Base-by-base conservation (phyloP, 192 early-diverging fungal genomes). In the Backusella tarrabulga region DNA sequence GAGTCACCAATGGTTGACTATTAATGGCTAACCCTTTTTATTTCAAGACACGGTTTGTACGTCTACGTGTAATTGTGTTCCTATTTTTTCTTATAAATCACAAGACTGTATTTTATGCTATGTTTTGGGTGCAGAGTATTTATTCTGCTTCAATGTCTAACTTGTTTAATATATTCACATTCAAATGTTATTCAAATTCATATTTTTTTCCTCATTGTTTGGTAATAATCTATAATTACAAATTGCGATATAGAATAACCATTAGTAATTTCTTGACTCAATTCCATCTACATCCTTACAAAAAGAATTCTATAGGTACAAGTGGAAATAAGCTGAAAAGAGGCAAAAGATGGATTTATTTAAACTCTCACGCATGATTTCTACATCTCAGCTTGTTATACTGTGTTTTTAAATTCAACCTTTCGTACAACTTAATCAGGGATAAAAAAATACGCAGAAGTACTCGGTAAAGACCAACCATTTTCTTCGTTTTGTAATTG, bases 331-430 rank as follows among this genome's bases (percentile, higher is more conserved):
- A 8, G 8, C 54, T 56, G 54, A 56, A 4, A 17, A 17, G 15
- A 15, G 15, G n/a, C n/a, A 56, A 56, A 21, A 56, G 54, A 21
- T 21, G 19, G 21, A 56, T 19, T 56, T 21, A 56, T 21, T 21
- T n/a, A 56, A 56, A 56, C 54, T 56, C 54, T 9, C 54, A 56
- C 54, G 54, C 54, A 21, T 56, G 19, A 56, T 56, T 56, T 56
- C 54, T 56, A n/a, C n/a, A 54, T 54, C 54, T 56, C 54, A 56
- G 54, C 54, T 56, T 56, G 54, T 56, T 56, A 56, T 56, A 56
- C 54, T 56, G 19, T 21, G n/a, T 56, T 56, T 44, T 56, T 21
- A 56, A 56, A 56, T 56, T 9, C 54, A 56, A 56, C 19, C 19
- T 56, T 21, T 56, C 9, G 54, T 56, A 21, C 54, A 56, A 56